Percentiles rank a stretch among this genome's conserved stretches.
phyloP scores from a whole-genome alignment of 2,329 filamentous ascomycete species.

The Curvularia hawaiiensis region DNA sequence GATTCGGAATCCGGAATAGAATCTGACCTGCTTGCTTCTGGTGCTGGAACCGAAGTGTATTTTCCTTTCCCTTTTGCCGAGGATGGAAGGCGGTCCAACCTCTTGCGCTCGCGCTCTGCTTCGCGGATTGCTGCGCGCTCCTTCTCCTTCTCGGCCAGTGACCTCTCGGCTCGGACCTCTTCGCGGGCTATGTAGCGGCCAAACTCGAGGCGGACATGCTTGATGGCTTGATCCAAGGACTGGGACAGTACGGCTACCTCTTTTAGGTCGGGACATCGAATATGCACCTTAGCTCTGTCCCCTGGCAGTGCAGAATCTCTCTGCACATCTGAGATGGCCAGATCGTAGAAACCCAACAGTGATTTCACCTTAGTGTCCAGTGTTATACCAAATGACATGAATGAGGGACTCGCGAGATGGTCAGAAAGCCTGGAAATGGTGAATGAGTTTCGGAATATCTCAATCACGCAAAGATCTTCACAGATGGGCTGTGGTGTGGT shows the following conservation, averaged over 20 bases:
- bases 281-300: background rate
- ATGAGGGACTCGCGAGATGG: background rate
- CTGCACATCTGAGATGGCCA: background rate
- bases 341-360: background rate
- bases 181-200: slow-evolving; percentile 30
- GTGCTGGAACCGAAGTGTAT: too few relatives aligned
- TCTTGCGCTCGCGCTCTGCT: slow-evolving; percentile 24
- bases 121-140: slow-evolving; percentile 23
- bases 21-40: too few relatives aligned
- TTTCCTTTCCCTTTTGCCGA: too few relatives aligned
- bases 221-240: background rate
- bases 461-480: background rate
- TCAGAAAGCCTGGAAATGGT: background rate
- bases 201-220: slow-evolving; percentile 34
- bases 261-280: background rate
- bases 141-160: slow-evolving; percentile 19
- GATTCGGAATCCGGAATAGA: too few relatives aligned
- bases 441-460: background rate
- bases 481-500: background rate
- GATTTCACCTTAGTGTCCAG: background rate
- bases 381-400: background rate
- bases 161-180: slow-evolving; percentile 27
- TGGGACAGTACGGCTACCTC: background rate
- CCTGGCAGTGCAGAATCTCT: background rate
- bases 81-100: slow-evolving; percentile 19